A percentile compares a stretch with the other conserved stretches of the same genome.
phyloP scores from a whole-genome alignment of 305 asterid genomes.

The Fraxinus paxiana region DNA sequence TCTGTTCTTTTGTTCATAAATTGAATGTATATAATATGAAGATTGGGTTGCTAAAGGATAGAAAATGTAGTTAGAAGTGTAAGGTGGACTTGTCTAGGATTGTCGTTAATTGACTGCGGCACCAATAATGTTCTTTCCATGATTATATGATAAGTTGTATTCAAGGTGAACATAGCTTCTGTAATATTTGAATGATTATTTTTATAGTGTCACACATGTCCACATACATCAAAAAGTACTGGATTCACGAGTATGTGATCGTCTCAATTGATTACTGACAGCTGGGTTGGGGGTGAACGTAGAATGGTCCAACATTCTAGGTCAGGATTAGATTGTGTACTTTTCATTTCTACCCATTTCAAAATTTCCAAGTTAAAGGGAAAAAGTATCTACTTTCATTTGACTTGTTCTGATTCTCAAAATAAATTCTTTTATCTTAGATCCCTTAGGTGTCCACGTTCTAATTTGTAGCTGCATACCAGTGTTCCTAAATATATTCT shows the following conservation, averaged over 20 bases:
- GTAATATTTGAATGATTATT: background rate
- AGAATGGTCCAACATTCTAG: background rate
- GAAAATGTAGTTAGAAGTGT: background rate
- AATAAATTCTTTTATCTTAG: background rate
- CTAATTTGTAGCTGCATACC: background rate
- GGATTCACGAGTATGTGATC: background rate
- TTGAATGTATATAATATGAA: background rate
- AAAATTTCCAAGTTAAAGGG: background rate
- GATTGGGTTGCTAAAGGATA: background rate
- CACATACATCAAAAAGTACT: background rate
- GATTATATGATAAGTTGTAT: background rate
- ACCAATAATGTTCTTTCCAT: background rate
- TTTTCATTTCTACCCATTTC: background rate
- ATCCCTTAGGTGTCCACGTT: background rate
- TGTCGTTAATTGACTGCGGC: background rate
- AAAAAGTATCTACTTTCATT: background rate
- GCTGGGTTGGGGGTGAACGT: background rate
- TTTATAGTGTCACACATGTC: background rate
- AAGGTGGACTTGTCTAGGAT: background rate
- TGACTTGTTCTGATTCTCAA: background rate
- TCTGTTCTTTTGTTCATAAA: background rate
- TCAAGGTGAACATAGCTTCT: background rate
- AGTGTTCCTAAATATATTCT: background rate
- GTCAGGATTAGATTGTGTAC: background rate
- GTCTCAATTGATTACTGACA: background rate